Evolutionary conservation across 495 filamentous ascomycete species (phyloP), one percentile per base, ranked within the genome.

Genomic region (Tetracladium marchalianum): DNA sequence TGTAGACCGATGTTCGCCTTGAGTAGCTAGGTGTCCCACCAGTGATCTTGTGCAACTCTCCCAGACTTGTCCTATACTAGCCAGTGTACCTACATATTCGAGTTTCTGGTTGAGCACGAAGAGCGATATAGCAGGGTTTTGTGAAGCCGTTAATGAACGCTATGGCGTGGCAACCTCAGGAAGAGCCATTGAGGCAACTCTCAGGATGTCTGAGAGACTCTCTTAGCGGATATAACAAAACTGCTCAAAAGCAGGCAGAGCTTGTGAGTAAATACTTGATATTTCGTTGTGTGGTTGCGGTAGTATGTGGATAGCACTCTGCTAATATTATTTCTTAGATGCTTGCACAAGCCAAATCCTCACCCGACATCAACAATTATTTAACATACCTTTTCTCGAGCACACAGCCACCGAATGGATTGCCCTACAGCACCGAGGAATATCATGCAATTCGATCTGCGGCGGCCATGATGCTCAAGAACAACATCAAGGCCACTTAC

Each of bases 331-430:
- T n/a, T 42, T 57, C 60, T 44, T 59, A 98, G 92, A 93, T 97
- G 88, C 85, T 99, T 55, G 73, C 79, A 44, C 85, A 93, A 71
- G 92, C 93, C 32, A 90, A 89, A 61, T 68, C 77, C 11, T 93
- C 82, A 12, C 90, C 90, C 8, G 90, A 96, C 62, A 87, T 96
- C 71, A 86, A 90, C 66, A 96, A 96, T 65, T 99, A 99, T 62
- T 77, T 99, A 39, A 84, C 87, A 41, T 96, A 88, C 60, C 75
- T 99, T 15, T 84, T 93, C 62, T 85, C 82, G 40, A 87, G 80
- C 43, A 63, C 77, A 46, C 71, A 80, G 46, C 66, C 73, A 31
- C 78, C 83, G 12, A 53, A 72, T 10, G 70, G 66, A 1, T 57
- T 90, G 39, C 70, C 69, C 18, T 75, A 84, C 56, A 61, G 68